Evolutionary conservation across 495 filamentous ascomycete genomes (phyloP).

Genomic region (Clavariopsis aquatica): DNA sequence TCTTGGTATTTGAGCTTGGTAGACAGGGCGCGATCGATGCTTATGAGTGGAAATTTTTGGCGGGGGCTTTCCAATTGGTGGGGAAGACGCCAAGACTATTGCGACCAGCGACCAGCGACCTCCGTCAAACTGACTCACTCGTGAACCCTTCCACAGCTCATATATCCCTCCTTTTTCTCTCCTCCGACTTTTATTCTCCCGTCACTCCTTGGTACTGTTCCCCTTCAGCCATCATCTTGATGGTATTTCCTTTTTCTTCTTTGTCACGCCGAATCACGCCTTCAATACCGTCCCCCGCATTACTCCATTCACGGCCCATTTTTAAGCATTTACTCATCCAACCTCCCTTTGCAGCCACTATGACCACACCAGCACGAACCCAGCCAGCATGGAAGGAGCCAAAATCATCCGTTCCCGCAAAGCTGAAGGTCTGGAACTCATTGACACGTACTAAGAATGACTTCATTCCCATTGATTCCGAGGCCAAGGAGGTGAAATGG

Average conservation of each 20-base stretch:
- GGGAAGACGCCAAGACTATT: slow-evolving; percentile 20
- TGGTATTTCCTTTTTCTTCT: slow-evolving; percentile 25
- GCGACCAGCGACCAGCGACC: slow-evolving; percentile 20
- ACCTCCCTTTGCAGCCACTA: slow-evolving; percentile 31
- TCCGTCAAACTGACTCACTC: slow-evolving; percentile 22
- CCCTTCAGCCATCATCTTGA: slow-evolving; percentile 19
- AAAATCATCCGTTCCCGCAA: slow-evolving; percentile 16
- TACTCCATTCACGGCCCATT: not conserved
- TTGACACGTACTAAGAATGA: slow-evolving; percentile 42
- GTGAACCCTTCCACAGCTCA: not conserved
- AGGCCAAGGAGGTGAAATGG: slow-evolving; percentile 73
- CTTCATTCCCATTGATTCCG: slow-evolving; percentile 72
- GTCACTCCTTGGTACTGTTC: slow-evolving; percentile 22
- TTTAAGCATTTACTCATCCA: not conserved
- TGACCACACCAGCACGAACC: slow-evolving; percentile 47
- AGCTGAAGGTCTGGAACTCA: slow-evolving; percentile 34
- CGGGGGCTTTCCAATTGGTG: slow-evolving; percentile 18
- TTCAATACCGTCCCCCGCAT: slow-evolving; percentile 4
- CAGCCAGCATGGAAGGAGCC: slow-evolving; percentile 55
- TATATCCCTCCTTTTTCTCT: slow-evolving; percentile 10
- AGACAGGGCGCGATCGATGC: not conserved
- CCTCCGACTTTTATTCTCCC: slow-evolving; percentile 2
- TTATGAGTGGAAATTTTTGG: slow-evolving; percentile 17
- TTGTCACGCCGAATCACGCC: slow-evolving; percentile 4
- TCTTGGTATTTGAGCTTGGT: not conserved